Percentiles rank a stretch among this genome's conserved stretches.
Conservation (phyloP, 176 grass and related monocot species). For the Tuctoria greenei region DNA sequence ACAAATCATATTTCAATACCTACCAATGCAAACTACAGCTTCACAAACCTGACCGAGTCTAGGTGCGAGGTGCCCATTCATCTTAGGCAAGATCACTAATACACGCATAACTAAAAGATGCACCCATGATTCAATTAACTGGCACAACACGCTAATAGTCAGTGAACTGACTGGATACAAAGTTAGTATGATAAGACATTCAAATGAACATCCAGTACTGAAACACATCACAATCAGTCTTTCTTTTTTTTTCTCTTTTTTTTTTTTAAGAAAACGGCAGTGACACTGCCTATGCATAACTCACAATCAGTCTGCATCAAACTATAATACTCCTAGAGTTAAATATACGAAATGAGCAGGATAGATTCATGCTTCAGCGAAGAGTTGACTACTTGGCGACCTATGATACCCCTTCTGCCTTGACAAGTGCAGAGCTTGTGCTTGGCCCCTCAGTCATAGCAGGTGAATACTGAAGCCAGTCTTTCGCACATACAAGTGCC, state of each 20-base stretch:
- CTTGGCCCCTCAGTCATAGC: conserved; percentile 22
- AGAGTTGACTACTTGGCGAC: background rate
- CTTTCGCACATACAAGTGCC: conserved; percentile 69
- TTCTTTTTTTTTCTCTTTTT: too few species aligned
- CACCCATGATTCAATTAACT: too few species aligned
- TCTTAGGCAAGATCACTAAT: background rate
- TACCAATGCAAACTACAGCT: background rate
- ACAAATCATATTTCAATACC: background rate
- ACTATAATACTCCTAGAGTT: conserved; percentile 34
- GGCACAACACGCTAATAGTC: too few species aligned
- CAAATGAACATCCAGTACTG: background rate
- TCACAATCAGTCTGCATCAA: background rate
- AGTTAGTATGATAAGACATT: background rate
- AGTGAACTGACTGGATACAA: background rate
- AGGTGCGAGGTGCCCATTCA: background rate
- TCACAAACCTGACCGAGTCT: background rate
- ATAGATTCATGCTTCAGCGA: background rate
- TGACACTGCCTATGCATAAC: too few species aligned
- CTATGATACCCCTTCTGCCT: conserved; percentile 43
- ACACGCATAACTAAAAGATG: too few species aligned
- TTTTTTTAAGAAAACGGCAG: too few species aligned
- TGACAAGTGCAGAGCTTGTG: conserved; percentile 21
- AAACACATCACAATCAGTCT: background rate
- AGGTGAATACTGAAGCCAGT: conserved; percentile 67
- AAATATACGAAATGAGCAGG: background rate